Evolutionary conservation across 169 alveolate genomes (phyloP).

Genomic region (Eimeria acervulina): DNA sequence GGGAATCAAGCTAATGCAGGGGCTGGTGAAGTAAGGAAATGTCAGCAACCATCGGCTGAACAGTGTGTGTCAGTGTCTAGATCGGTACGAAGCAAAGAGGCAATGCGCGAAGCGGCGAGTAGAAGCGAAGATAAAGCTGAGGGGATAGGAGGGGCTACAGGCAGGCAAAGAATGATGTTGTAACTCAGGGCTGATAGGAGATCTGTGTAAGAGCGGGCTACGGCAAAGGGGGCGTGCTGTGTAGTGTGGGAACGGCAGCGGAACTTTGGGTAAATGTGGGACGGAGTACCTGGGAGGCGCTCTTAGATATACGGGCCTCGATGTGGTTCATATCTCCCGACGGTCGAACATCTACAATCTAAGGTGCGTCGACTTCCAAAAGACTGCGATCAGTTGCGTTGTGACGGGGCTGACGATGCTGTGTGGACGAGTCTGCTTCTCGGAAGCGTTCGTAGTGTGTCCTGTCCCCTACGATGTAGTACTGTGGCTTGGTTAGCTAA

Average conservation of each 20-base stretch:
- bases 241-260: background rate
- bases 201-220: no score
- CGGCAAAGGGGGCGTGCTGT: background rate
- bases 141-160: no score
- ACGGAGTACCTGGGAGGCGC: background rate
- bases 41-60: background rate
- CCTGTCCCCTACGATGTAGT: background rate
- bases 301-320: background rate
- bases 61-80: background rate
- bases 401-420: background rate
- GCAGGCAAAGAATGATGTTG: no score
- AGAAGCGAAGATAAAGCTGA: background rate
- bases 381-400: background rate
- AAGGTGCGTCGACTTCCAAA: background rate
- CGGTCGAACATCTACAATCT: background rate
- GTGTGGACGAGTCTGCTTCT: background rate
- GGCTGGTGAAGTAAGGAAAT: background rate
- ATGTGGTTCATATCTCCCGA: background rate
- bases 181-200: no score
- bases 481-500: background rate
- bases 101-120: background rate
- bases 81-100: background rate
- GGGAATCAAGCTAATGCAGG: background rate
- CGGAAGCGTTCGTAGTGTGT: background rate
- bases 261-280: background rate